Conservation (phyloP, 768 basidiomycete species). For the Russula virescens region DNA sequence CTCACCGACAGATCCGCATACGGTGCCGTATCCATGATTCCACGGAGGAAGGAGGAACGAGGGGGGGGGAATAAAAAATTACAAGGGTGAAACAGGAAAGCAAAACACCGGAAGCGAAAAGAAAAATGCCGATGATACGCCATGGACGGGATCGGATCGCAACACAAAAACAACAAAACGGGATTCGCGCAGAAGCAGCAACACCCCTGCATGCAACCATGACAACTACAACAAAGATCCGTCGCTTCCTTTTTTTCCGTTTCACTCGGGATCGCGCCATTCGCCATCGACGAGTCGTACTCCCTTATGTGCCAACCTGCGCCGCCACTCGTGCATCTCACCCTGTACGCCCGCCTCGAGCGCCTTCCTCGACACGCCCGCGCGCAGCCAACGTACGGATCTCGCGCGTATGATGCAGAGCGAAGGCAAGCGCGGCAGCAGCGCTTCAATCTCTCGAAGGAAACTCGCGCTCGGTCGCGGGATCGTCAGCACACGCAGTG, state of each 20-base stretch:
- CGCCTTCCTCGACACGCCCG: constrained; percentile 58
- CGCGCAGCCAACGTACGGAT: constrained; percentile 68
- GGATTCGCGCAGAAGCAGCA: not conserved
- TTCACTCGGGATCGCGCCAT: constrained; percentile 44
- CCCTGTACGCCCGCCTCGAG: constrained; percentile 75
- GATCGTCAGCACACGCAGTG: constrained; percentile 63
- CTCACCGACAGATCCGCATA: not conserved
- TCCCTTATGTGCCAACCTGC: constrained; percentile 49
- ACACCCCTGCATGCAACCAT: not conserved
- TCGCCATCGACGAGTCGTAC: constrained; percentile 66
- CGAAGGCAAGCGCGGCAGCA: constrained; percentile 51
- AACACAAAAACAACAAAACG: too few species aligned
- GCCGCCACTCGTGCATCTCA: constrained; percentile 70
- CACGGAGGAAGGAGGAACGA: not conserved
- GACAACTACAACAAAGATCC: not conserved
- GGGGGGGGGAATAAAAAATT: too few species aligned
- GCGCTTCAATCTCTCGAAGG: constrained; percentile 47
- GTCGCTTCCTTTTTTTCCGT: too few species aligned
- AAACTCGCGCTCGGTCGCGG: constrained; percentile 64
- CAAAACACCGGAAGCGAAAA: not conserved
- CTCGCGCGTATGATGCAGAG: constrained; percentile 54
- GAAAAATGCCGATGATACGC: too few species aligned
- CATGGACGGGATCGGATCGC: too few species aligned
- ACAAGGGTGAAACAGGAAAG: not conserved
- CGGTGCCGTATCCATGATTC: too few species aligned